Evolutionary conservation across 257 asterid genomes (phyloP).

Genomic region (Marsdenia floribunda): DNA sequence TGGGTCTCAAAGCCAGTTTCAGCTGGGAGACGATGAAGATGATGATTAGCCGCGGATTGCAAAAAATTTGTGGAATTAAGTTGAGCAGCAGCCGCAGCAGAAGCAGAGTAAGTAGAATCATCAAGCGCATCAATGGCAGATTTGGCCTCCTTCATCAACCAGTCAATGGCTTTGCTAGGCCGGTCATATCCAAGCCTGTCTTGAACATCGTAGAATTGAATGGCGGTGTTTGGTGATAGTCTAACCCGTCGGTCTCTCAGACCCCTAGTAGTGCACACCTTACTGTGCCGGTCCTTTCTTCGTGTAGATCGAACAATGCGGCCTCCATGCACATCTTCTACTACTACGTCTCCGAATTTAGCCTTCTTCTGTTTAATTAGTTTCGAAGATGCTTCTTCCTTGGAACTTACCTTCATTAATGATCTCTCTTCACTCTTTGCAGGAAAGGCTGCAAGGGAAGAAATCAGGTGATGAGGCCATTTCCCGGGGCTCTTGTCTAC

Average conservation of each 20-base stretch:
- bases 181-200: constrained; percentile 81
- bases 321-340: constrained; percentile 10
- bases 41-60: not conserved
- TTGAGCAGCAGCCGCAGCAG: not conserved
- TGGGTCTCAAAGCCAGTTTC: not conserved
- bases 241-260: constrained; percentile 78
- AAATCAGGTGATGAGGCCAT: constrained; percentile 11
- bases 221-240: constrained; percentile 75
- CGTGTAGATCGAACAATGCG: constrained; percentile 51
- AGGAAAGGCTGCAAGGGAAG: not conserved
- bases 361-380: constrained; percentile 8
- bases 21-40: too few relatives aligned
- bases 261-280: constrained; percentile 77
- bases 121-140: constrained; percentile 28
- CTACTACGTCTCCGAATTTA: not conserved
- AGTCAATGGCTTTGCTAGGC: constrained; percentile 94
- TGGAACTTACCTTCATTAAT: constrained; percentile 8
- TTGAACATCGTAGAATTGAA: constrained; percentile 79
- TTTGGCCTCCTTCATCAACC: constrained; percentile 77
- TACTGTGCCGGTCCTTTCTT: constrained; percentile 84
- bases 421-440: not conserved
- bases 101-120: not conserved
- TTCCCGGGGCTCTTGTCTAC: not conserved
- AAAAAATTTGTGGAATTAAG: not conserved
- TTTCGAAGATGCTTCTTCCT: not conserved